Conservation (phyloP, 352 stramenopile genomes). For the Globisporangium irregulare region DNA sequence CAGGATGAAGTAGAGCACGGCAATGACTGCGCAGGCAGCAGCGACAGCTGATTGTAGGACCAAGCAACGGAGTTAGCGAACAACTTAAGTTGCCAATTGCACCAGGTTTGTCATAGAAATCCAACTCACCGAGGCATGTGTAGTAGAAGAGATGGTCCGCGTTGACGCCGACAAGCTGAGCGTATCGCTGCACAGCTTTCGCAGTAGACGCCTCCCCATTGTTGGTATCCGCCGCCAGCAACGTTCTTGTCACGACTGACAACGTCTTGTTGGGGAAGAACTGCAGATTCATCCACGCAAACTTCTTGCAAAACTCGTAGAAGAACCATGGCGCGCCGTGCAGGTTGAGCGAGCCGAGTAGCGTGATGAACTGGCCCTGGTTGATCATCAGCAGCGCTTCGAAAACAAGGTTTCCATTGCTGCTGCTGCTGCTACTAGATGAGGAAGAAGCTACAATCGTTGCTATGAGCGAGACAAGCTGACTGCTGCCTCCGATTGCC, state of each 20-base stretch:
- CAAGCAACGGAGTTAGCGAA: neutral
- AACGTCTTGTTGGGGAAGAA: slow-evolving; percentile 20
- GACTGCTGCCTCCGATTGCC: slow-evolving; percentile 24
- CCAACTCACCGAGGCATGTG: slow-evolving; percentile 27
- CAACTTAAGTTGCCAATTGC: neutral
- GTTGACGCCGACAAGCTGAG: slow-evolving; percentile 32
- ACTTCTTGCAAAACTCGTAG: slow-evolving; percentile 39
- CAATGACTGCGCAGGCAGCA: slow-evolving; percentile 22
- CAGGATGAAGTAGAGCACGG: slow-evolving; percentile 31
- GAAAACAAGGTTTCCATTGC: slow-evolving; percentile 23
- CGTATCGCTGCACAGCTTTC: slow-evolving; percentile 37
- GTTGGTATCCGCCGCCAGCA: neutral
- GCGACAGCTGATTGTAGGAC: slow-evolving; percentile 17
- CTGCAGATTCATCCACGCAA: slow-evolving; percentile 58
- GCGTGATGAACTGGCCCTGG: slow-evolving; percentile 52
- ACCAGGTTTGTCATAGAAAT: neutral
- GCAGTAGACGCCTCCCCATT: neutral
- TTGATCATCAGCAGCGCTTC: slow-evolving; percentile 35
- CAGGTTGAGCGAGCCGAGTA: slow-evolving; percentile 40
- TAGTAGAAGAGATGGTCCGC: slow-evolving; percentile 51
- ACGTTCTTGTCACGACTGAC: neutral
- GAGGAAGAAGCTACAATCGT: slow-evolving; percentile 9
- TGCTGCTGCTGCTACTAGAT: slow-evolving; percentile 10
- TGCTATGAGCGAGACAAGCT: slow-evolving; percentile 20
- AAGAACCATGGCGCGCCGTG: slow-evolving; percentile 43